Conservation (phyloP, 345 rosid genomes). For the Stellera chamaejasme region DNA sequence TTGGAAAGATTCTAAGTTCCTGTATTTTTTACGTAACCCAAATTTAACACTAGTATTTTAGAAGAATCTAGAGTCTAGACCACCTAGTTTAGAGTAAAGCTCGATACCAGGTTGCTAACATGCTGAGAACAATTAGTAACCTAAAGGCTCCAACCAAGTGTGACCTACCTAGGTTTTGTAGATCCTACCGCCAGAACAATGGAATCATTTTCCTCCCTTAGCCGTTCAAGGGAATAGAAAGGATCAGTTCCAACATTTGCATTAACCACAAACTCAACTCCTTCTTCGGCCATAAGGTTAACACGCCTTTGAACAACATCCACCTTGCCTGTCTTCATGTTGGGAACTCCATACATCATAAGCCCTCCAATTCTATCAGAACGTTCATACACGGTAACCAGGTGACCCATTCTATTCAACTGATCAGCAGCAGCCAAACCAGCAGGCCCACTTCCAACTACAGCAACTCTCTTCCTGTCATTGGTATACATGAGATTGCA, state of each 20-base stretch:
- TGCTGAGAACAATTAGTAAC: not conserved
- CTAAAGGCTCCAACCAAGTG: not conserved
- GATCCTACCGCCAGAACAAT: conserved; percentile 90
- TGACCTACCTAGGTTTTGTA: conserved; percentile 81
- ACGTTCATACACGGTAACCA: conserved; percentile 89
- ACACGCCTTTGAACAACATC: conserved; percentile 93
- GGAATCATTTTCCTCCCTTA: conserved; percentile 75
- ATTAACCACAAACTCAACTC: conserved; percentile 76
- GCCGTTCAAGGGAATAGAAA: conserved; percentile 55
- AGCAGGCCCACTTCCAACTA: conserved; percentile 95
- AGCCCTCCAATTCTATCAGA: conserved; percentile 98
- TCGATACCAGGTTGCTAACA: too few species aligned
- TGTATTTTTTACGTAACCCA: not conserved
- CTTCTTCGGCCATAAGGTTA: conserved; percentile 85
- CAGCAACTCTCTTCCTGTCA: conserved; percentile 71
- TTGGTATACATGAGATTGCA: not conserved
- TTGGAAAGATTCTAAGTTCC: not conserved
- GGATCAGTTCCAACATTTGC: conserved; percentile 89
- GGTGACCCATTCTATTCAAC: conserved; percentile 90
- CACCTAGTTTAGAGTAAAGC: too few species aligned
- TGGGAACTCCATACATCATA: conserved; percentile 99
- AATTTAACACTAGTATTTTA: not conserved
- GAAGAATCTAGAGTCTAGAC: not conserved
- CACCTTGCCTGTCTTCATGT: conserved; percentile 96
- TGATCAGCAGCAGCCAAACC: conserved; percentile 99